These are phyloP conservation scores for Ustilago cynodontis DNA, from an alignment of 1,284 basidiomycete genomes.

Conservation along the genomic window DNA sequence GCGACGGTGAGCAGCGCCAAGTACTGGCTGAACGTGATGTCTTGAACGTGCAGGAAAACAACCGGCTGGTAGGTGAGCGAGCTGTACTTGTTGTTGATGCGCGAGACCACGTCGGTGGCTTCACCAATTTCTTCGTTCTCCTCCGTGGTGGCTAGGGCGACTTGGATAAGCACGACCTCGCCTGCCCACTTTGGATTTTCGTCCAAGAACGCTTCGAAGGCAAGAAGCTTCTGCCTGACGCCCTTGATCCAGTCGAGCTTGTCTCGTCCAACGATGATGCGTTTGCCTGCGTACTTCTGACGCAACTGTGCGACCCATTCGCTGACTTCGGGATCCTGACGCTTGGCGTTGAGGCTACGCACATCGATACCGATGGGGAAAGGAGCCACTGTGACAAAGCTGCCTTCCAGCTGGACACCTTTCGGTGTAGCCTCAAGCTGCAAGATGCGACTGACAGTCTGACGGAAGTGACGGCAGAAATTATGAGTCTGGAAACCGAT, in stretches of 20 bases:
- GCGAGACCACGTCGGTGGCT: slow-evolving; percentile 81
- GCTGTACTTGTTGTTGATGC: slow-evolving; percentile 84
- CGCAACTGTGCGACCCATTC: slow-evolving; percentile 83
- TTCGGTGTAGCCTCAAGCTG: slow-evolving; percentile 84
- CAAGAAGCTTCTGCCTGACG: slow-evolving; percentile 83
- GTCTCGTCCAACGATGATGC: slow-evolving; percentile 86
- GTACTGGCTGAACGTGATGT: slow-evolving; percentile 87
- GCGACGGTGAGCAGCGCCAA: slow-evolving; percentile 83
- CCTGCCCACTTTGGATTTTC: slow-evolving; percentile 82
- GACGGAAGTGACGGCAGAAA: slow-evolving; percentile 71
- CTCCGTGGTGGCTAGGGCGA: slow-evolving; percentile 84
- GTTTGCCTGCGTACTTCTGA: slow-evolving; percentile 84
- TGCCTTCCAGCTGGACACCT: slow-evolving; percentile 76
- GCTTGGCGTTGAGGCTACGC: slow-evolving; percentile 77
- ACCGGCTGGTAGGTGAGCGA: slow-evolving; percentile 87
- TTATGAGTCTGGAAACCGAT: slow-evolving; percentile 88
- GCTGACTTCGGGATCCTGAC: slow-evolving; percentile 80
- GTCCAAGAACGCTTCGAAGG: slow-evolving; percentile 85
- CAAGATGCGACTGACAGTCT: slow-evolving; percentile 85
- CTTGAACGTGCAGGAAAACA: slow-evolving; percentile 87
- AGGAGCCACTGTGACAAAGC: slow-evolving; percentile 84
- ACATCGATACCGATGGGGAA: slow-evolving; percentile 93
- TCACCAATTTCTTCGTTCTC: slow-evolving; percentile 80
- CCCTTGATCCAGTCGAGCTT: slow-evolving; percentile 89
- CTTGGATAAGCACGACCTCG: slow-evolving; percentile 85